Evolutionary conservation across 495 filamentous ascomycete species (phyloP).

Genomic region (Penicillium dipodomyicola): DNA sequence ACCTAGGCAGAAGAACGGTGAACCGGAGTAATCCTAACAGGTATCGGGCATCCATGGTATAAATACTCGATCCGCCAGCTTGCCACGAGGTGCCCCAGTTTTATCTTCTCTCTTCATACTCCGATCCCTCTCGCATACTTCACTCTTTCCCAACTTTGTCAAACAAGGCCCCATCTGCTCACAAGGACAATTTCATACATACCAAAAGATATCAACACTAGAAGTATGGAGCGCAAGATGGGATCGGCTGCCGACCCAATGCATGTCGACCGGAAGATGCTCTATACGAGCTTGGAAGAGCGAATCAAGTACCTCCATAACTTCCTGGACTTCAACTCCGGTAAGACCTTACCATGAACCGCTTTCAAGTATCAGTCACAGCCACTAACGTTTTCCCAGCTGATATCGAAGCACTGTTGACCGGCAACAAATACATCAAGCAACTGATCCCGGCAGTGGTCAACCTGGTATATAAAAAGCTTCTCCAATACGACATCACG

Average conservation of each 20-base stretch:
- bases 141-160: not conserved
- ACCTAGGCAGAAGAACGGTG: not conserved
- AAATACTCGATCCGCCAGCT: conserved; percentile 20
- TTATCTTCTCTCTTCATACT: conserved; percentile 5
- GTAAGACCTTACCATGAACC: conserved; percentile 41
- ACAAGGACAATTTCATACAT: not conserved
- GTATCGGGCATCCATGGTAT: conserved; percentile 3
- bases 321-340: conserved; percentile 68
- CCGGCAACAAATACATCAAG: conserved; percentile 70
- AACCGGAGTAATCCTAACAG: not conserved
- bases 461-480: conserved; percentile 76
- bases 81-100: conserved; percentile 24
- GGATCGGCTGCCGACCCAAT: conserved; percentile 27
- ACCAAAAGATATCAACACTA: not conserved
- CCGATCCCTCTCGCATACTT: conserved; percentile 1
- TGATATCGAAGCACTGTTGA: conserved; percentile 64
- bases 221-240: conserved; percentile 22
- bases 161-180: not conserved
- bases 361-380: not conserved
- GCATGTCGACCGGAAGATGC: conserved; percentile 65
- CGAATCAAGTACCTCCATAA: conserved; percentile 68
- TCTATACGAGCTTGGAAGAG: conserved; percentile 65
- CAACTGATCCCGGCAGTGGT: conserved; percentile 63
- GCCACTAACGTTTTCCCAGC: conserved; percentile 35
- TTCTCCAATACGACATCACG: conserved; percentile 73